Base-by-base conservation (phyloP, 78 protist species). In the Dictyostelium intermedium region DNA sequence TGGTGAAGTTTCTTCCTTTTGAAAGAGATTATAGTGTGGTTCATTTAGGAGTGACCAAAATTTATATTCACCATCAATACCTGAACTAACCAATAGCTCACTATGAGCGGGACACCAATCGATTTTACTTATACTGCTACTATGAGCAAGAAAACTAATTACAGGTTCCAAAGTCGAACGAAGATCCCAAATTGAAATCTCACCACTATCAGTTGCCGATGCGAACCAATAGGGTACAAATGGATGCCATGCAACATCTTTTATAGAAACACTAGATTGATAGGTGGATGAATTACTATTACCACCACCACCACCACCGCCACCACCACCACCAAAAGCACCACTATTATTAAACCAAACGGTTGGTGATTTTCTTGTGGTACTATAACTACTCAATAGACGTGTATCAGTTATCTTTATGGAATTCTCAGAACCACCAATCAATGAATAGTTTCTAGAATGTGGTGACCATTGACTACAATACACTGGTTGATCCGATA, bases 201-300 rank as follows among this genome's bases (percentile, higher is more conserved):
- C 82, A 81, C 94, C 94, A 50, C 34, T 32, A 70, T 63, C 81
- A n/a, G 18, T 80, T 1, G 82, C 85, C 13, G 61, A 69, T 32
- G 94, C 94, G 4, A 89, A 35, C 94, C 94, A 89, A 70, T 89
- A 89, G 1, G 94, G 94, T 27, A 89, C 94, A 45, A 74, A 80
- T 25, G 94, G 94, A 43, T 89, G 94, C 94, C 94, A 89, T 14
- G 83, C 35, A 34, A 89, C 69, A 82, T 82, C 86, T 50, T 32
- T 82, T 23, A 82, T 56, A 30, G 84, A 39, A 16, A 47, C 37
- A 56, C 69, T 45, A 3, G 86, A 35, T 56, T 69, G 35, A 32
- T 32, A 34, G 9, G 70, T 34, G 18, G 70, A 34, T 23, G 76
- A 77, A 34, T 72, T 32, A 16, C 34, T 32, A 16, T 25, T 11